Evolutionary conservation across 129 eudicot species (phyloP).

Genomic region (Chrysanthemum makinoi): DNA sequence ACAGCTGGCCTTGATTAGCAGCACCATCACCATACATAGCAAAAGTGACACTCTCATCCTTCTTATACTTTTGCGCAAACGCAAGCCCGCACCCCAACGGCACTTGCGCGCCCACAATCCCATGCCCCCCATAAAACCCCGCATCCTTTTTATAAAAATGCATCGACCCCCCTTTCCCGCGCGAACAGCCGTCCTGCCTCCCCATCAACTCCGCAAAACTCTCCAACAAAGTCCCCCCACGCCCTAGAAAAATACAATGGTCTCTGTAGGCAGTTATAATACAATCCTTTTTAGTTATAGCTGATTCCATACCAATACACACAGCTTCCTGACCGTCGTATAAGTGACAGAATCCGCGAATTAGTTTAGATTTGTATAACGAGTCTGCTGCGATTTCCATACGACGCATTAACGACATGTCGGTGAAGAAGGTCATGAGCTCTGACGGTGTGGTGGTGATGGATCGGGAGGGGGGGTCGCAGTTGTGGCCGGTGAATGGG

Average conservation of each 20-base stretch:
- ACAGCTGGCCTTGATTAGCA: conserved; percentile 93
- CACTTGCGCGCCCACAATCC: conserved; percentile 97
- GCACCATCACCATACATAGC: conserved; percentile 96
- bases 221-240: conserved; percentile 74
- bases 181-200: conserved; percentile 73
- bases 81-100: conserved; percentile 94
- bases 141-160: conserved; percentile 84
- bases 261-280: conserved; percentile 92
- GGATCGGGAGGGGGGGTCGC: conserved; percentile 87
- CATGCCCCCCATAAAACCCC: conserved; percentile 94
- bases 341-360: conserved; percentile 90
- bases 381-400: conserved; percentile 99
- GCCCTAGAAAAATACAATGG: conserved; percentile 69
- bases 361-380: conserved; percentile 86
- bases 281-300: conserved; percentile 75
- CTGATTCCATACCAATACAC: conserved; percentile 91
- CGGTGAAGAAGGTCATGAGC: conserved; percentile 75
- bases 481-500: conserved; percentile 82
- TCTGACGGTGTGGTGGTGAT: conserved; percentile 69
- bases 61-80: conserved; percentile 90
- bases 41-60: conserved; percentile 81
- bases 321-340: conserved; percentile 98
- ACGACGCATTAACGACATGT: conserved; percentile 90
- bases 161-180: conserved; percentile 98
- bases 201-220: conserved; percentile 91